Evolutionary conservation across 805 yeast genomes (phyloP), one percentile per base, ranked within the genome.

Genomic region (Teunomyces kruisii): DNA sequence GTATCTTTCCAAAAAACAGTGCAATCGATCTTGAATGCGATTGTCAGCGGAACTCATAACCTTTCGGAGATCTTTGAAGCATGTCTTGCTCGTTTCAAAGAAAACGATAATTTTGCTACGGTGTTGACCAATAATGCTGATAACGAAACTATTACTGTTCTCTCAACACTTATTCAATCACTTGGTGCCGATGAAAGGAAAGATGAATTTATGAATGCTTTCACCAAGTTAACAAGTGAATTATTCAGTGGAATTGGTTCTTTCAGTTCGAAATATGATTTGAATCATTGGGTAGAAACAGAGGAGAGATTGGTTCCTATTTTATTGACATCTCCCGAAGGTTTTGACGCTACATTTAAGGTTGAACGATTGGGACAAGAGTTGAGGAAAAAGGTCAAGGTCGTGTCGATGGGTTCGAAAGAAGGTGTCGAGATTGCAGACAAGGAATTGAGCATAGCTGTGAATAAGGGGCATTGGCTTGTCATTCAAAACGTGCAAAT

Each of bases 401-500:
- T 74, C 1, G 74, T 87, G 31, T 79, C 96, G 0, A 72, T 91
- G 79, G 97, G 96, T 0, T 80, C 95, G 0, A 58, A 61, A 17
- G 96, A 88, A 61, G 84, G 87, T 8, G 61, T 71, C 1, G 75
- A 68, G 2, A 64, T 72, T 32, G 91, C 92, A 0, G 78, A 76
- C 16, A 64, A 68, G 40, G 79, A 80, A n/a, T 64, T 88, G 7
- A 55, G 59, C 1, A 62, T 59, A 8, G 79, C 81, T 0, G 57
- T 74, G 1, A 64, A 58, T n/a, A 57, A 57, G 1, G 89, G 88
- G 0, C 54, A 61, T 1, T 89, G 96, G 96, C 61, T 92, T 0
- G 54, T 91, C 24, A 62, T 92, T 26, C 96, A 92, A 58, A 91
- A 91, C 56, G 68, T 88, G 9, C 96, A 92, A 47, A 76, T 86